Percentiles rank a stretch among this genome's conserved stretches.
phyloP scores from a whole-genome alignment of 495 filamentous ascomycete species.

The Hypomontagnella submonticulosa region DNA sequence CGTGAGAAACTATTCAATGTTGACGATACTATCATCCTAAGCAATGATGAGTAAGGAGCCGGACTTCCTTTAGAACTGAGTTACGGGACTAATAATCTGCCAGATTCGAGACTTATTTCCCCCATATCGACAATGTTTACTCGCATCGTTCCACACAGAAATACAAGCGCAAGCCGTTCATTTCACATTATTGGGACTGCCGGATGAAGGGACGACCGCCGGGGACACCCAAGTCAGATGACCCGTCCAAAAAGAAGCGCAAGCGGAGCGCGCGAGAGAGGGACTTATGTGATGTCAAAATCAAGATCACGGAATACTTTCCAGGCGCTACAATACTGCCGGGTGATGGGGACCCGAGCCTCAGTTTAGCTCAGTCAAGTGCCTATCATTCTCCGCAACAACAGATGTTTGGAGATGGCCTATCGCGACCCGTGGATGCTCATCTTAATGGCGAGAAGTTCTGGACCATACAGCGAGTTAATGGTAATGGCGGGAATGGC shows the following conservation, averaged over 20 bases:
- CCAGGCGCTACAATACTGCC: constrained; percentile 61
- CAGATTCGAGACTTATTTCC: constrained; percentile 89
- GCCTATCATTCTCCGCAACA: constrained; percentile 32
- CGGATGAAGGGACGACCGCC: constrained; percentile 86
- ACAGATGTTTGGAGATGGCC: constrained; percentile 35
- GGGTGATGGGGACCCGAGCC: constrained; percentile 40
- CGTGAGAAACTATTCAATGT: constrained; percentile 80
- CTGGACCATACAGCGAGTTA: constrained; percentile 80
- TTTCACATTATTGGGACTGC: constrained; percentile 92
- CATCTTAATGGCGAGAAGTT: constrained; percentile 62
- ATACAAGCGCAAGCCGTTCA: constrained; percentile 85
- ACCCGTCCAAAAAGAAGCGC: constrained; percentile 89
- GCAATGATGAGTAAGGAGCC: constrained; percentile 77
- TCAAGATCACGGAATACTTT: constrained; percentile 89
- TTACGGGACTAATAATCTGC: constrained; percentile 30
- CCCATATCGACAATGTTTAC: constrained; percentile 91
- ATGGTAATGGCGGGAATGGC: constrained; percentile 79
- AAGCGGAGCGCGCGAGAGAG: constrained; percentile 80
- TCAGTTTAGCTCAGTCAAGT: constrained; percentile 27
- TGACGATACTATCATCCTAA: constrained; percentile 77
- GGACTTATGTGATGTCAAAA: constrained; percentile 90
- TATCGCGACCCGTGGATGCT: constrained; percentile 27
- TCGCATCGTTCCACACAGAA: constrained; percentile 88
- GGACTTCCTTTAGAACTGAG: constrained; percentile 16
- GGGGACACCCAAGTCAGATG: constrained; percentile 84